A percentile compares a stretch with the other conserved stretches of the same genome.
Evolutionary conservation across 306 rosid genomes (phyloP).

Genomic region (Ochetophila trinervis): DNA sequence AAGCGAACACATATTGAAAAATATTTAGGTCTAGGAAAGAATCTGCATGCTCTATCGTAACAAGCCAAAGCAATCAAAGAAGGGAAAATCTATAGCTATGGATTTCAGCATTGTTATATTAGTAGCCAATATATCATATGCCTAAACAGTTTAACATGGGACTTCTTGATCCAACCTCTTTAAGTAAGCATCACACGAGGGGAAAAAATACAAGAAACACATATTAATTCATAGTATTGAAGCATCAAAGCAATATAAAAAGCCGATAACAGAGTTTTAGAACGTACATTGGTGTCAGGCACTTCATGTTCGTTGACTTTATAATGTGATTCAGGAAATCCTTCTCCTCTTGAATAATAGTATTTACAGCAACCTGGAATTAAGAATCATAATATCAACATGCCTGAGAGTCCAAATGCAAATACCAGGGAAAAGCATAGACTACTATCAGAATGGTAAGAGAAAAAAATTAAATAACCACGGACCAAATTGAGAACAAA

Average conservation of each 20-base stretch:
- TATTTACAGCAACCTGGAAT: conserved; percentile 75
- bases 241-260: not conserved
- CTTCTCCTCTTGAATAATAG: conserved; percentile 77
- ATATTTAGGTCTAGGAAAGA: too few relatives aligned
- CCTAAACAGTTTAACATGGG: too few relatives aligned
- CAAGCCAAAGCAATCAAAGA: too few relatives aligned
- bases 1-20: not conserved
- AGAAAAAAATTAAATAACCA: too few relatives aligned
- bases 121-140: too few relatives aligned
- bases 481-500: too few relatives aligned
- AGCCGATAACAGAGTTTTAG: conserved; percentile 5
- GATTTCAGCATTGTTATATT: too few relatives aligned
- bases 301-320: conserved; percentile 87
- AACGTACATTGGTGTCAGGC: conserved; percentile 84
- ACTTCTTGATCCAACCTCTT: too few relatives aligned
- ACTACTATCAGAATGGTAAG: not conserved
- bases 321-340: conserved; percentile 73
- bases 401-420: not conserved
- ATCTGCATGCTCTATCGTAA: too few relatives aligned
- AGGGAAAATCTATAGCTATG: too few relatives aligned
- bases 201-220: too few relatives aligned
- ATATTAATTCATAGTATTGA: not conserved
- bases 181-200: too few relatives aligned
- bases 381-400: not conserved
- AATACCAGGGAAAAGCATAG: conserved; percentile 1